Conservation (phyloP, 2,329 filamentous ascomycete genomes). For the Gaeumannomyces sp. region DNA sequence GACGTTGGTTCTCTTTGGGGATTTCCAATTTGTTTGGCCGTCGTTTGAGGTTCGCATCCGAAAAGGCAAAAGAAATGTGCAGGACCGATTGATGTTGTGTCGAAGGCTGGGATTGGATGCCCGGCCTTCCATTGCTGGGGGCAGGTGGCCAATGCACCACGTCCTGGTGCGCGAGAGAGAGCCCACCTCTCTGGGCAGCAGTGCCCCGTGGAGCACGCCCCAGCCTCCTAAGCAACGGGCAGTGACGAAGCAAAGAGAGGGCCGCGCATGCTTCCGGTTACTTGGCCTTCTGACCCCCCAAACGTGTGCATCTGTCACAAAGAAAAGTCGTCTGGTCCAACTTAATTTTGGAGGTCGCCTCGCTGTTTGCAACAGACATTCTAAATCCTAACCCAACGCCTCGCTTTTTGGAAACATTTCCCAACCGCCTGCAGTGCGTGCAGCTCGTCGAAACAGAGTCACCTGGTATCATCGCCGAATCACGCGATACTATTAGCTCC, state of each 20-base stretch:
- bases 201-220: not conserved
- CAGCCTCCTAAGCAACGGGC: not conserved
- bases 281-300: not conserved
- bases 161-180: no score
- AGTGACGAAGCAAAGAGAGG: not conserved
- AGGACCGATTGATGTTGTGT: not conserved
- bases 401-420: not conserved
- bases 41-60: not conserved
- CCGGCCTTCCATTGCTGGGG: not conserved
- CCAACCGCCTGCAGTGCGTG: not conserved
- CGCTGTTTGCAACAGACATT: not conserved
- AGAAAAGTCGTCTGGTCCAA: not conserved
- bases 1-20: no score
- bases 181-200: not conserved
- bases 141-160: not conserved
- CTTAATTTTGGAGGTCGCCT: not conserved
- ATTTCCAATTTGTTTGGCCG: not conserved
- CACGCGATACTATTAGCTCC: not conserved
- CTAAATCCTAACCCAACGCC: not conserved
- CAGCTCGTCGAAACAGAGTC: not conserved
- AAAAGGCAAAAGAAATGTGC: conserved; percentile 2
- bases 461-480: not conserved
- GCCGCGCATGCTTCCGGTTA: not conserved
- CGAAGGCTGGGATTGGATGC: not conserved
- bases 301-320: not conserved